Base-by-base conservation (phyloP, 371 early-diverging fungal genomes). In the Mucor sp. region DNA sequence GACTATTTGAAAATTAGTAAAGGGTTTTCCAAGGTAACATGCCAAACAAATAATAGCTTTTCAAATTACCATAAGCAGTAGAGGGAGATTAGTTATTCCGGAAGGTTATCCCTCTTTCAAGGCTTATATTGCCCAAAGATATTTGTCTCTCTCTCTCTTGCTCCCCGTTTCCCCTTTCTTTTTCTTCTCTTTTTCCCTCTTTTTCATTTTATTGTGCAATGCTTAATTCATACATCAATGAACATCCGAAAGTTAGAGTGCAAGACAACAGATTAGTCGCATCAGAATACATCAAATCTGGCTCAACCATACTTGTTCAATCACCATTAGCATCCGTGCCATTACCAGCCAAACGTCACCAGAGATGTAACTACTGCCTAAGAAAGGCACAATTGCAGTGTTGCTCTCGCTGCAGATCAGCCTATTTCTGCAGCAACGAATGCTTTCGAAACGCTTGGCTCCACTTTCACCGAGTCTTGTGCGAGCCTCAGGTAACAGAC, bases 391-490 rank as follows among this genome's bases (percentile, higher is more conserved):
- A 74, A n/a, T 63, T 82, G 17, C 83, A 82, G 66, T 80, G 83
- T 59, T 82, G 83, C 33, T 76, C 77, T 11, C 80, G 83, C 12
- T 82, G 83, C 19, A 67, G 72, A 50, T 80, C 83, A 1, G 83
- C 83, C 14, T 82, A 80, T 50, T 82, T 80, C 33, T 82, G 83
- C 41, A 78, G 80, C 30, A 82, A 80, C 23, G 74, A 74, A 14
- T 82, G 83, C 28, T 82, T 82, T 32, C 66, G 80, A 28, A 82
- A 80, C 30, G 83, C 83, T 9, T 82, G 83, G 83, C 66, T 72
- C 12, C 80, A 80, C 55, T 77, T 75, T 27, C 83, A 82, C 60
- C 74, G 79, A 59, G 76, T 78, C 0, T 41, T 80, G 5, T 77
- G 79, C 55, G 79, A 82, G 53, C 79, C 79, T 8, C 80, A 76